A percentile compares a stretch with the other conserved stretches of the same genome.
phyloP scores from a whole-genome alignment of 805 yeast genomes.

The Millerozyma acaciae region DNA sequence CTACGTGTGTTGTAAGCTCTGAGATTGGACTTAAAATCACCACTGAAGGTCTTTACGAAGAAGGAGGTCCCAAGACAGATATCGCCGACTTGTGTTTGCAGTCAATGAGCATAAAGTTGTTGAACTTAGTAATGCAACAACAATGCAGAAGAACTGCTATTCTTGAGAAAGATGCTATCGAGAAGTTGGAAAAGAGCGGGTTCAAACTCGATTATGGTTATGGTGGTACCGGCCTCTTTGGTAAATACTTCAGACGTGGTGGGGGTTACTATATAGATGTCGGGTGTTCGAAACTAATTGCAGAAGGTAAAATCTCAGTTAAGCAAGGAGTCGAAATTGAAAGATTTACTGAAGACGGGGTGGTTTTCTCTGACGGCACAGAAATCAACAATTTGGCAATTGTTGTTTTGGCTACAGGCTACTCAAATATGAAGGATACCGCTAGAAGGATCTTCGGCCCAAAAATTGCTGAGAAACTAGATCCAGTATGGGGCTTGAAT shows the following conservation, averaged over 20 bases:
- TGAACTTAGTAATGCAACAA: constrained; percentile 34
- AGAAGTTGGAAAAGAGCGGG: constrained; percentile 30
- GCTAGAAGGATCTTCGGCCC: constrained; percentile 36
- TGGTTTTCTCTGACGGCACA: constrained; percentile 38
- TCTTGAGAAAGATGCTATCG: constrained; percentile 28
- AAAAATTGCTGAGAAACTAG: constrained; percentile 28
- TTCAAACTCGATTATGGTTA: constrained; percentile 41
- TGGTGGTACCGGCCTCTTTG: constrained; percentile 42
- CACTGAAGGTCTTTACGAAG: constrained; percentile 31
- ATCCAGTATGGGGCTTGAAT: constrained; percentile 42
- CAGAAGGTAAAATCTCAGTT: constrained; percentile 35
- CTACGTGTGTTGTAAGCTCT: constrained; percentile 40
- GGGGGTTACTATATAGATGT: constrained; percentile 48
- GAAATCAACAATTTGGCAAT: constrained; percentile 29
- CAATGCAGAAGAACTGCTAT: constrained; percentile 27
- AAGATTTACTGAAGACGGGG: constrained; percentile 33
- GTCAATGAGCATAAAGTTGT: constrained; percentile 30
- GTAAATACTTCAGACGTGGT: constrained; percentile 37
- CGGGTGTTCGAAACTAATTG: constrained; percentile 39
- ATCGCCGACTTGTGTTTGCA: constrained; percentile 37
- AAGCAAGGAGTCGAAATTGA: constrained; percentile 32
- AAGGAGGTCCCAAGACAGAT: constrained; percentile 33
- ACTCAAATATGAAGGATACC: constrained; percentile 39
- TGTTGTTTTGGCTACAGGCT: constrained; percentile 45
- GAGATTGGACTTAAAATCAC: constrained; percentile 27